Conservation (phyloP, 331 rosid genomes). For the Phaseolus coccineus region DNA sequence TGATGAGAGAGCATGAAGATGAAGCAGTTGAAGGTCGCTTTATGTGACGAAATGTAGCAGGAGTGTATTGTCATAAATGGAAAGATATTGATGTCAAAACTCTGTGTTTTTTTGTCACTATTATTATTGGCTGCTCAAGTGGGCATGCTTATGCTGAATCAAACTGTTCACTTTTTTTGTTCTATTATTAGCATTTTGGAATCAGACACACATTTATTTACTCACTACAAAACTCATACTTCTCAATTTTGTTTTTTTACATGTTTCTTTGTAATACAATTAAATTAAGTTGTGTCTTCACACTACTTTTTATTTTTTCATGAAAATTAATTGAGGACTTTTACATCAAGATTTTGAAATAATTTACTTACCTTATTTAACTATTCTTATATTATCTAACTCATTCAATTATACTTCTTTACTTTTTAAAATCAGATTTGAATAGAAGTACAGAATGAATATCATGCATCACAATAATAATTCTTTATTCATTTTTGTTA, state of each 20-base stretch:
- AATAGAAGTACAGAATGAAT: too few relatives aligned
- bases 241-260: not conserved
- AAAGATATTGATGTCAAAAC: not conserved
- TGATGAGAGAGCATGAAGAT: not conserved
- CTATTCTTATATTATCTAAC: too few relatives aligned
- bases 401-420: too few relatives aligned
- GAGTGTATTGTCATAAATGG: not conserved
- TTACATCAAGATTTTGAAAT: too few relatives aligned
- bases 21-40: slow-evolving; percentile 8
- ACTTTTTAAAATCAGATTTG: too few relatives aligned
- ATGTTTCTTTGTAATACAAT: too few relatives aligned
- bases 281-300: too few relatives aligned
- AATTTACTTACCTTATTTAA: too few relatives aligned
- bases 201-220: not conserved
- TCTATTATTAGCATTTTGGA: not conserved
- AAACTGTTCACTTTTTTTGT: not conserved
- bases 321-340: too few relatives aligned
- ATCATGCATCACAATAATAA: too few relatives aligned
- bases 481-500: too few relatives aligned
- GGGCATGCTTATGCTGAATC: not conserved
- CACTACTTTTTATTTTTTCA: too few relatives aligned
- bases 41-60: not conserved
- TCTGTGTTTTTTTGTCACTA: not conserved
- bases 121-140: not conserved
- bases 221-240: not conserved